These are phyloP conservation scores for Poa annua DNA, from an alignment of 176 grass and related monocot species.

Conservation along the genomic window DNA sequence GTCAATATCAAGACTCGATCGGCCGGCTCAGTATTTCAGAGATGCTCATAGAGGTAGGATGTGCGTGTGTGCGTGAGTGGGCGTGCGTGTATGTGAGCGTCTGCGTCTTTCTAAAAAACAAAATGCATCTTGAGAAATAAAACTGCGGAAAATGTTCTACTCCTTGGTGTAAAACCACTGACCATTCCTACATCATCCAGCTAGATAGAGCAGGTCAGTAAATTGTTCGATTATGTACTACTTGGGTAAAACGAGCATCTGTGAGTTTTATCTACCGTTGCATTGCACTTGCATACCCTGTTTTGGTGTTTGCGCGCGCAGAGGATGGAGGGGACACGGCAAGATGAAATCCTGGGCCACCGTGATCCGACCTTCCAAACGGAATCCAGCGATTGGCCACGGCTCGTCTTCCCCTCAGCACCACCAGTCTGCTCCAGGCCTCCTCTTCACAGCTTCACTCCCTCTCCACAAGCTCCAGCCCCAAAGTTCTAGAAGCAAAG, in stretches of 20 bases:
- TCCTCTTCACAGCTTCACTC: constrained; percentile 16
- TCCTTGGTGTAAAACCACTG: not conserved
- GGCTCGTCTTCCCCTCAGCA: constrained; percentile 17
- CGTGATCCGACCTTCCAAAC: constrained; percentile 37
- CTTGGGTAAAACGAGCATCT: too few species aligned
- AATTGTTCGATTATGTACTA: too few species aligned
- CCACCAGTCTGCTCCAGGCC: constrained; percentile 24
- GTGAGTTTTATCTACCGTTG: not conserved
- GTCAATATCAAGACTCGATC: too few species aligned
- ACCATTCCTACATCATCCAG: too few species aligned
- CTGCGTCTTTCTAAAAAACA: too few species aligned
- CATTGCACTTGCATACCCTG: too few species aligned
- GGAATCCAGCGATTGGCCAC: constrained; percentile 53
- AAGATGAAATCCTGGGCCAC: constrained; percentile 53
- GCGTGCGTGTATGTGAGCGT: too few species aligned
- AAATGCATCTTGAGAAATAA: not conserved
- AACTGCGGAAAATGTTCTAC: not conserved
- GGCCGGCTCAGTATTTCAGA: too few species aligned
- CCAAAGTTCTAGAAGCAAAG: constrained; percentile 38
- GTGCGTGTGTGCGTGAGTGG: too few species aligned
- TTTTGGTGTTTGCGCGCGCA: not conserved
- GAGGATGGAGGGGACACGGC: constrained; percentile 36
- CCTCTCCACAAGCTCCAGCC: not conserved
- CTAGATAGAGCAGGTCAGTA: too few species aligned
- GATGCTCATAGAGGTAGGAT: too few species aligned